These are phyloP conservation scores for Babesia gibsoni DNA, from an alignment of 169 alveolate species.

Conservation along the genomic window DNA sequence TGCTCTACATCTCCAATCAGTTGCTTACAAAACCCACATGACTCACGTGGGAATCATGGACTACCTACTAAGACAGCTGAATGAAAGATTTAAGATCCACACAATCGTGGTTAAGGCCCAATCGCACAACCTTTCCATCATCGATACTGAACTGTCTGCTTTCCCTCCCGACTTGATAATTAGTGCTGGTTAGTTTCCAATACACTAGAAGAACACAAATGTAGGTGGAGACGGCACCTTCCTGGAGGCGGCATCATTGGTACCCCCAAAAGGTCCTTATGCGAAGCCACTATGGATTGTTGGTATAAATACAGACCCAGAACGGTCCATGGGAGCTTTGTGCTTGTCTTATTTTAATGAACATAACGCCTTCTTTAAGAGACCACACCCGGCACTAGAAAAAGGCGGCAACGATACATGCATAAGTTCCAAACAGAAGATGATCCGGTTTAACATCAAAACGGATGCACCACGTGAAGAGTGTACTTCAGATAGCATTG, in stretches of 20 bases:
- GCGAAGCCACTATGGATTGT: conserved; percentile 48
- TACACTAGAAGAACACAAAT: too few relatives aligned
- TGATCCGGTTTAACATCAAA: conserved; percentile 28
- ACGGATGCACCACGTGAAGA: too few relatives aligned
- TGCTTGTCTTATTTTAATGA: conserved; percentile 61
- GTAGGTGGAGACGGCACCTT: conserved; percentile 81
- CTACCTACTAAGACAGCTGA: conserved; percentile 25
- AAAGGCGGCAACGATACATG: neutral
- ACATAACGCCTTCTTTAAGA: neutral
- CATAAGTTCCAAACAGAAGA: conserved; percentile 15
- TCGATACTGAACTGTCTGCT: conserved; percentile 19
- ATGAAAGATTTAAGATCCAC: conserved; percentile 19
- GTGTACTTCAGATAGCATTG: conserved; percentile 18
- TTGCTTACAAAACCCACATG: conserved; percentile 58
- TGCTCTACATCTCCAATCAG: neutral
- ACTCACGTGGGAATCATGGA: conserved; percentile 53
- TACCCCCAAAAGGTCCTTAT: conserved; percentile 51
- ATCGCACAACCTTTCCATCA: conserved; percentile 20
- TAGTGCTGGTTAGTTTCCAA: conserved; percentile 40
- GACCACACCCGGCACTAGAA: neutral
- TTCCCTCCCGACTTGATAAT: conserved; percentile 53
- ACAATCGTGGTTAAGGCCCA: conserved; percentile 59
- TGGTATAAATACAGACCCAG: conserved; percentile 79
- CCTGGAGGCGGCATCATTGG: conserved; percentile 76
- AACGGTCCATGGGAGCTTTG: conserved; percentile 70